A percentile compares a stretch with the other conserved stretches of the same genome.
Conservation (phyloP, 345 rosid genomes). For the Aquilaria yunnanensis region DNA sequence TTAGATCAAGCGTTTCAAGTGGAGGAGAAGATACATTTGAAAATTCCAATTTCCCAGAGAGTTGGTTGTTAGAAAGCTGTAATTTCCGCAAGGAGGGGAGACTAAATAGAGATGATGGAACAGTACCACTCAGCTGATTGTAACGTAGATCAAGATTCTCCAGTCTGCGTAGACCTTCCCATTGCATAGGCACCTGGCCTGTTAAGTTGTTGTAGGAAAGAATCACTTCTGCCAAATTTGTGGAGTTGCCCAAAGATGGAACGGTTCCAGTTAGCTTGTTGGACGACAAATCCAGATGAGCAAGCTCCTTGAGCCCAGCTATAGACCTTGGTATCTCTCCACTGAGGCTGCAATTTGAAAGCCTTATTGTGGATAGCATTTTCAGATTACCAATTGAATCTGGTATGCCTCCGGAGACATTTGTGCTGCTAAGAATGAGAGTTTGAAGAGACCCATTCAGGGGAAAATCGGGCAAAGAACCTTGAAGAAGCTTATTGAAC, state of each 20-base stretch:
- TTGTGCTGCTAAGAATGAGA: constrained; percentile 17
- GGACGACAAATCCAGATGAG: constrained; percentile 24
- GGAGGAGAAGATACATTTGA: neutral
- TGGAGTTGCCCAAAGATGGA: constrained; percentile 20
- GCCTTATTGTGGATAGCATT: constrained; percentile 14
- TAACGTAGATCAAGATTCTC: constrained; percentile 18
- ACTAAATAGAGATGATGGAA: constrained; percentile 20
- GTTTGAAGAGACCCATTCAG: constrained; percentile 17
- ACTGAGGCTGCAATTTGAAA: constrained; percentile 12
- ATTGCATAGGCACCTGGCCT: constrained; percentile 21
- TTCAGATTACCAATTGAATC: constrained; percentile 23
- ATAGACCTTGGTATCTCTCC: constrained; percentile 29
- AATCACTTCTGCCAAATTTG: constrained; percentile 17
- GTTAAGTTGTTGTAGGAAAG: constrained; percentile 24
- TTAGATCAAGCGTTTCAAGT: constrained; percentile 32
- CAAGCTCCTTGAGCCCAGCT: constrained; percentile 15
- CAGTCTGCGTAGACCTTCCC: constrained; percentile 24
- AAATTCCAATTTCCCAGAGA: constrained; percentile 11
- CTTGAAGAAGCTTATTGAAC: constrained; percentile 13
- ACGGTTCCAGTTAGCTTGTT: constrained; percentile 29
- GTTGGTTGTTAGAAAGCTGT: constrained; percentile 21
- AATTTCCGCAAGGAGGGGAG: constrained; percentile 14
- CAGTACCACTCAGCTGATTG: constrained; percentile 29
- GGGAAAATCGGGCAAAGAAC: constrained; percentile 10
- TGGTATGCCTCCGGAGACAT: constrained; percentile 26